A percentile compares a stretch with the other conserved stretches of the same genome.
Conservation (phyloP, 495 filamentous ascomycete species). For the Hypomontagnella monticulosa region DNA sequence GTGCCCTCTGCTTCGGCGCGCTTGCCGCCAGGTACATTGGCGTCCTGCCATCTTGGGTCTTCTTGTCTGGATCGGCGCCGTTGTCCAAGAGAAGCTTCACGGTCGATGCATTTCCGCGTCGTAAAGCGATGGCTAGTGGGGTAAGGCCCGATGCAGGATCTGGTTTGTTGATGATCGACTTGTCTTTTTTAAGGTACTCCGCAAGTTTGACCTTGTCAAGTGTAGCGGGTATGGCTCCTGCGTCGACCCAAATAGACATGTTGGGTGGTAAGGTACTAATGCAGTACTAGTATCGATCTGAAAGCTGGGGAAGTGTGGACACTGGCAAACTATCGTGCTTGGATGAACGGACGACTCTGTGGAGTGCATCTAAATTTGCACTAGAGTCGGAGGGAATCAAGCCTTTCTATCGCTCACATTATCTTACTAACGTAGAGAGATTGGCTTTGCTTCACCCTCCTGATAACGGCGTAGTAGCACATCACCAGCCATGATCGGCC, state of each 20-base stretch:
- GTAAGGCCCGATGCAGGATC: constrained; percentile 20
- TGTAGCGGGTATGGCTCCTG: constrained; percentile 24
- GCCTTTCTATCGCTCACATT: too few relatives aligned
- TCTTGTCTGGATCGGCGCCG: constrained; percentile 23
- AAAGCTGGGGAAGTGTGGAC: not conserved
- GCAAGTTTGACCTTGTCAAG: constrained; percentile 15
- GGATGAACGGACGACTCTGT: too few relatives aligned
- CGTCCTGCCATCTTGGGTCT: constrained; percentile 24
- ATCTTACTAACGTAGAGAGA: too few relatives aligned
- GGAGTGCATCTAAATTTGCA: too few relatives aligned
- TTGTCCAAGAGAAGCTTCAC: constrained; percentile 27
- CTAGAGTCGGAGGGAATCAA: too few relatives aligned
- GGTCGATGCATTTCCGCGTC: constrained; percentile 16
- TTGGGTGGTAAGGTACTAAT: not conserved
- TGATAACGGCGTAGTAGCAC: too few relatives aligned
- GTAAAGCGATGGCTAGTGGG: constrained; percentile 21
- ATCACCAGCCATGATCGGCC: too few relatives aligned
- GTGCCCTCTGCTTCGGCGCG: constrained; percentile 1
- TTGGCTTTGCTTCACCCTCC: too few relatives aligned
- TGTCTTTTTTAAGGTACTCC: not conserved
- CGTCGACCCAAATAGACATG: constrained; percentile 30
- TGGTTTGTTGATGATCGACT: constrained; percentile 18
- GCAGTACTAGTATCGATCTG: not conserved
- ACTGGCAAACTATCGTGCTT: not conserved
- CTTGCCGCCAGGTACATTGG: constrained; percentile 28